These are phyloP conservation scores for Linderina pennispora DNA, from an alignment of 192 early-diverging fungal genomes.

Conservation along the genomic window DNA sequence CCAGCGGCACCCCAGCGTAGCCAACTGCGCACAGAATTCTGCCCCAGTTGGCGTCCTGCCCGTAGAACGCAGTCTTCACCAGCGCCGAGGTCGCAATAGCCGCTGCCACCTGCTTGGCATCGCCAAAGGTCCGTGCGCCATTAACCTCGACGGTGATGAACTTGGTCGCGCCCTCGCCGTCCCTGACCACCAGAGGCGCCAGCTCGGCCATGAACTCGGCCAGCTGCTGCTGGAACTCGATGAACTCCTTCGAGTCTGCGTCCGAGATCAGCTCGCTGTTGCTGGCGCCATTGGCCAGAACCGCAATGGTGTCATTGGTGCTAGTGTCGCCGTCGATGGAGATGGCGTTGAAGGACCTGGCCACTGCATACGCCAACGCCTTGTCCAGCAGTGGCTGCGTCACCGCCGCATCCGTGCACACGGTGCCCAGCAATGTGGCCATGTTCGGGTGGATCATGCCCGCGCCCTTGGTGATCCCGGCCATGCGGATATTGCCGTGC, in stretches of 20 bases:
- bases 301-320: conserved; percentile 91
- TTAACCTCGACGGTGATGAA: conserved; percentile 87
- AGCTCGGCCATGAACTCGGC: conserved; percentile 81
- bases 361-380: conserved; percentile 75
- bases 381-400: conserved; percentile 55
- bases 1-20: conserved; percentile 67
- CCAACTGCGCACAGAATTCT: conserved; percentile 89
- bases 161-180: conserved; percentile 97
- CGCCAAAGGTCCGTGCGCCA: conserved; percentile 64
- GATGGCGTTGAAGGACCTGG: conserved; percentile 93
- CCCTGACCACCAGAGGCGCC: conserved; percentile 84
- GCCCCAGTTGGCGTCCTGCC: conserved; percentile 98
- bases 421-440: conserved; percentile 85
- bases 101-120: conserved; percentile 75
- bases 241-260: conserved; percentile 50
- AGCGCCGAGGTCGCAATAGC: conserved; percentile 89
- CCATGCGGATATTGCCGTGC: conserved; percentile 61
- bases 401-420: conserved; percentile 81
- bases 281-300: conserved; percentile 80
- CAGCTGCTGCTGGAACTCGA: conserved; percentile 63
- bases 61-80: conserved; percentile 95
- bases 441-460: conserved; percentile 99
- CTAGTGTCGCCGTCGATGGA: conserved; percentile 94
- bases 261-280: conserved; percentile 5
- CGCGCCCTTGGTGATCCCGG: conserved; percentile 94